A percentile compares a stretch with the other conserved stretches of the same genome.
Conservation (phyloP, 306 rosid species). For the Citrullus amarus region DNA sequence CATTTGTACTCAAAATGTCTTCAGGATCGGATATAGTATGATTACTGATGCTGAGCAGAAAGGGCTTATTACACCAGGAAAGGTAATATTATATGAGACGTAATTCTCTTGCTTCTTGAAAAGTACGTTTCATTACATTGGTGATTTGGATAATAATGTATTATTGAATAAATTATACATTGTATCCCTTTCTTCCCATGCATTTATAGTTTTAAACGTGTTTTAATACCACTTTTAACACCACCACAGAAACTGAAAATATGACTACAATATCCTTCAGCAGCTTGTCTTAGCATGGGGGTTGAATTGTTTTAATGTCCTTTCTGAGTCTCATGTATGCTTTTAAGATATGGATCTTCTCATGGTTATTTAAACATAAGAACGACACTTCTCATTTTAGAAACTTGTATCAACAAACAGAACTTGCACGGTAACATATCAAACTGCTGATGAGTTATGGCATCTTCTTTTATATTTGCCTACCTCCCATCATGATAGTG, state of each 20-base stretch:
- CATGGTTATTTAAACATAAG: background rate
- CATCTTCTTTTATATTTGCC: background rate
- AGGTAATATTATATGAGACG: conserved; percentile 31
- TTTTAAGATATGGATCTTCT: background rate
- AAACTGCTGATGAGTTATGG: background rate
- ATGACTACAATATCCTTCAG: background rate
- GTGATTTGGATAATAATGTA: background rate
- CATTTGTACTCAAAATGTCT: conserved; percentile 16
- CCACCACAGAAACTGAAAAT: background rate
- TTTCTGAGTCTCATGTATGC: background rate
- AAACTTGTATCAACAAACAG: background rate
- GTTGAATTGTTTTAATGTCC: background rate
- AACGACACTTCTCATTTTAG: background rate
- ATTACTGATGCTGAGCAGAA: conserved; percentile 79
- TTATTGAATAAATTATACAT: background rate
- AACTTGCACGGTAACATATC: background rate
- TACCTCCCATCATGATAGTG: background rate
- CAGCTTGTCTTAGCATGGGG: background rate
- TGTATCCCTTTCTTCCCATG: background rate
- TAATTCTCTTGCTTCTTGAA: background rate
- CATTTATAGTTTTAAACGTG: background rate
- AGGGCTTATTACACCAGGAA: conserved; percentile 83
- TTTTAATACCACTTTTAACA: background rate
- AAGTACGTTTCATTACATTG: background rate
- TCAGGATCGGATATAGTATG: conserved; percentile 95